Base-by-base conservation (phyloP, 2,329 filamentous ascomycete species). In the Phoma sp. region DNA sequence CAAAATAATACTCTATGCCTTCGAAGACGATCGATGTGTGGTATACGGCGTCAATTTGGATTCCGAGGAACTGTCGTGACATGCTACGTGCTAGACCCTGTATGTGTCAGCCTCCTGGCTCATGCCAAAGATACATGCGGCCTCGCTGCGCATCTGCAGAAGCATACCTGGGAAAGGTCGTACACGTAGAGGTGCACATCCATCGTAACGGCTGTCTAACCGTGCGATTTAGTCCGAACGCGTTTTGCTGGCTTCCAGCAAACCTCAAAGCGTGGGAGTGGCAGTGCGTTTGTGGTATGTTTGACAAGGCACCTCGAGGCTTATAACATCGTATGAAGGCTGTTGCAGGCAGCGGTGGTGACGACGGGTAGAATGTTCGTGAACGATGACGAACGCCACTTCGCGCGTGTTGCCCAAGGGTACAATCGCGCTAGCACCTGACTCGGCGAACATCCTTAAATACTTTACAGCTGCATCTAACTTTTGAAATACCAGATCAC, bases 21-120 rank as follows among this genome's bases (percentile, higher is more conserved):
- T 87, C 85, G 35, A 98, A 81, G 37, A 96, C 88, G 49, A 99
- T 87, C 0, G 93, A 91, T 0, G 95, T 98, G 74, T 99, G 95
- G 66, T 98, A 98, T 48, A 99, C 86, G 49, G 95, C 95, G 74
- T 98, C 94, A 44, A 97, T 91, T 47, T 89, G 86, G 1, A 82
- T 84, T 1, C 88, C 88, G 4, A 88, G 82, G 40, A 90, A 79
- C 43, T 83, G 77, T 44, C 72, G 73, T 12, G 84, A 87, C 72
- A 86, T 84, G 31, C 63, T 62, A 25, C 83, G 77, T 46, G 84
- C 84, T 62, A 86, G 78, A 64, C 83, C 83, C 82, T 85, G 21
- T 2, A 38, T 37, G 27, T 21, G 43, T 69, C 37, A 65, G 55
- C 17, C 1, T 31, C 13, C n/a, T 38, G 24, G 4, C 4, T n/a